Conservation (phyloP, 768 basidiomycete genomes). For the Lactarius evosmus region DNA sequence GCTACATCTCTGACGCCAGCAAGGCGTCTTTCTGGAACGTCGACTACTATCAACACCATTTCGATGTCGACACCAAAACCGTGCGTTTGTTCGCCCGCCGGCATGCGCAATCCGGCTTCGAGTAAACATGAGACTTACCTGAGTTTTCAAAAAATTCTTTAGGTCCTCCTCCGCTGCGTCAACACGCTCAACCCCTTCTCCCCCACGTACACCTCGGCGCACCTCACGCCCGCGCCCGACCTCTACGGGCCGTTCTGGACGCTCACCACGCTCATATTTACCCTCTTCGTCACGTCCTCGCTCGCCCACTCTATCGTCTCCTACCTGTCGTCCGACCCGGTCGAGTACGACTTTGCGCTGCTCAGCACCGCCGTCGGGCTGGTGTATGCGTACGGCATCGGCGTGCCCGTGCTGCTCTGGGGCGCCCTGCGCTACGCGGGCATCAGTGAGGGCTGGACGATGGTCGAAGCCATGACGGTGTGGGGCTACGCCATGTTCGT, state of each 20-base stretch:
- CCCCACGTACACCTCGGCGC: slow-evolving; percentile 57
- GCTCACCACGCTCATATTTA: slow-evolving; percentile 89
- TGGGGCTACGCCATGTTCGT: slow-evolving; percentile 84
- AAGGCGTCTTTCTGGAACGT: slow-evolving; percentile 62
- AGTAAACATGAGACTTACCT: background rate
- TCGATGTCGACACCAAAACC: slow-evolving; percentile 82
- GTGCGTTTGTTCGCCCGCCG: slow-evolving; percentile 36
- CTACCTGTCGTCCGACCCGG: slow-evolving; percentile 70
- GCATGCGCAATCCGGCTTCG: background rate
- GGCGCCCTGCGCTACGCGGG: slow-evolving; percentile 78
- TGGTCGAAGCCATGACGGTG: slow-evolving; percentile 75
- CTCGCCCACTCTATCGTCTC: slow-evolving; percentile 82
- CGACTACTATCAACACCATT: slow-evolving; percentile 85
- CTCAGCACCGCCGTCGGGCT: slow-evolving; percentile 78
- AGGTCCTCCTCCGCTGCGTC: slow-evolving; percentile 75
- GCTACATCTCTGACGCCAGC: slow-evolving; percentile 59
- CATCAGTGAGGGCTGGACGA: slow-evolving; percentile 77
- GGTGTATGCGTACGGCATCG: slow-evolving; percentile 86
- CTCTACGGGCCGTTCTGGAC: slow-evolving; percentile 98
- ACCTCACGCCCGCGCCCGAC: slow-evolving; percentile 63
- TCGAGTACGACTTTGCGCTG: slow-evolving; percentile 83
- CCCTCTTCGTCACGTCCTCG: slow-evolving; percentile 90
- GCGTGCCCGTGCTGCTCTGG: slow-evolving; percentile 81
- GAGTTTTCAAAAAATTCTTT: background rate
- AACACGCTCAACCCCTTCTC: slow-evolving; percentile 74